phyloP scores from a whole-genome alignment of 164 flowering plant genomes.

The Umbilicus rupestris region DNA sequence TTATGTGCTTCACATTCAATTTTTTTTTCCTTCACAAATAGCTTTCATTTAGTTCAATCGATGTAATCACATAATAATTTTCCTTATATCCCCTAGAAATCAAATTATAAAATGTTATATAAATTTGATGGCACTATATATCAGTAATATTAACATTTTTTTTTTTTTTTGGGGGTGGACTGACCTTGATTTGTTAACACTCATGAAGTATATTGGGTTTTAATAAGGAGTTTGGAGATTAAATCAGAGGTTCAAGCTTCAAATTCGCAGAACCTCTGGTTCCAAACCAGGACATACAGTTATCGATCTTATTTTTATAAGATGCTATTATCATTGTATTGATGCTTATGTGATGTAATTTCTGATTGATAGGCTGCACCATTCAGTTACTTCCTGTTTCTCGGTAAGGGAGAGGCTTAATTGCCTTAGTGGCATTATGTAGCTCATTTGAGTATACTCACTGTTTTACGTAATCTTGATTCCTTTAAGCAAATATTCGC shows the following conservation, averaged over 20 bases:
- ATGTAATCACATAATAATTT: too few relatives aligned
- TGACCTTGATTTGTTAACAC: background rate
- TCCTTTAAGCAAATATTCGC: background rate
- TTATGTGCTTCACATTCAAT: too few relatives aligned
- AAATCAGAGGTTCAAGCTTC: background rate
- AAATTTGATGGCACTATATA: too few relatives aligned
- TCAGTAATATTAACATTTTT: too few relatives aligned
- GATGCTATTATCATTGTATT: background rate
- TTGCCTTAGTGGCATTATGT: background rate
- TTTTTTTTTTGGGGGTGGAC: background rate
- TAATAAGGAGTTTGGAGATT: background rate
- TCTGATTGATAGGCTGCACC: background rate
- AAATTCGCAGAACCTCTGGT: background rate
- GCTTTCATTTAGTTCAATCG: too few relatives aligned
- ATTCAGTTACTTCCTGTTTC: background rate
- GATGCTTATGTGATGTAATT: background rate
- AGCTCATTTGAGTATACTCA: background rate
- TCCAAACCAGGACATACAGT: background rate
- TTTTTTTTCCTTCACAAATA: too few relatives aligned
- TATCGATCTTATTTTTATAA: background rate
- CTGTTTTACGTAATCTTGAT: background rate
- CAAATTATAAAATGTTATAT: too few relatives aligned
- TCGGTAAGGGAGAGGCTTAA: background rate
- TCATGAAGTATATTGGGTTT: background rate
- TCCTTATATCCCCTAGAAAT: too few relatives aligned